Evolutionary conservation across 495 filamentous ascomycete species (phyloP).

Genomic region (Aspergillus olivimuriae): DNA sequence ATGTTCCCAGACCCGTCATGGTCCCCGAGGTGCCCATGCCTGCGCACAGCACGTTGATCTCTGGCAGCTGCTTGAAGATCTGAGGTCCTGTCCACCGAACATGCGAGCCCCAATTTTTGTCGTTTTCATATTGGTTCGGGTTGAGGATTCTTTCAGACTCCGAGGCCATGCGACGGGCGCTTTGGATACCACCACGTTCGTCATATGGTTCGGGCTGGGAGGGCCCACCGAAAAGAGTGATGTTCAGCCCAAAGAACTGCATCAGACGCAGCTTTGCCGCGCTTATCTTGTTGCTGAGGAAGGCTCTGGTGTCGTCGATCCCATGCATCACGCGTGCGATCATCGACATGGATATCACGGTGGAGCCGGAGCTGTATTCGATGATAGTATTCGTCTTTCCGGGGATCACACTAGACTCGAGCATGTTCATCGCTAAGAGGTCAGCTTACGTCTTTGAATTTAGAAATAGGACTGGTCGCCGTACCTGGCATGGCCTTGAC

Average conservation of each 20-base stretch:
- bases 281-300: conserved; percentile 55
- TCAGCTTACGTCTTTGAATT: not conserved
- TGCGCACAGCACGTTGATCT: conserved; percentile 52
- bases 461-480: not conserved
- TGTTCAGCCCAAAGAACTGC: conserved; percentile 54
- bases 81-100: conserved; percentile 55
- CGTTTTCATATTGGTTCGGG: conserved; percentile 55
- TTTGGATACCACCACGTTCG: conserved; percentile 46
- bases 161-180: conserved; percentile 32
- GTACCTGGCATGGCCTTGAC: conserved; percentile 58
- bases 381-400: conserved; percentile 45
- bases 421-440: conserved; percentile 47
- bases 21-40: conserved; percentile 52
- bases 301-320: conserved; percentile 47
- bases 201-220: conserved; percentile 53
- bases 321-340: conserved; percentile 47
- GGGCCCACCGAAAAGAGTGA: conserved; percentile 51
- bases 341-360: conserved; percentile 54
- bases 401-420: conserved; percentile 38
- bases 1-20: conserved; percentile 49
- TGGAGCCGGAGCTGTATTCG: conserved; percentile 58
- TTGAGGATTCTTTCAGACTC: conserved; percentile 39
- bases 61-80: conserved; percentile 49
- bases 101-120: conserved; percentile 55
- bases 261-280: conserved; percentile 46